Evolutionary conservation across 495 filamentous ascomycete genomes (phyloP).

Genomic region (Cercophora newfieldiana): DNA sequence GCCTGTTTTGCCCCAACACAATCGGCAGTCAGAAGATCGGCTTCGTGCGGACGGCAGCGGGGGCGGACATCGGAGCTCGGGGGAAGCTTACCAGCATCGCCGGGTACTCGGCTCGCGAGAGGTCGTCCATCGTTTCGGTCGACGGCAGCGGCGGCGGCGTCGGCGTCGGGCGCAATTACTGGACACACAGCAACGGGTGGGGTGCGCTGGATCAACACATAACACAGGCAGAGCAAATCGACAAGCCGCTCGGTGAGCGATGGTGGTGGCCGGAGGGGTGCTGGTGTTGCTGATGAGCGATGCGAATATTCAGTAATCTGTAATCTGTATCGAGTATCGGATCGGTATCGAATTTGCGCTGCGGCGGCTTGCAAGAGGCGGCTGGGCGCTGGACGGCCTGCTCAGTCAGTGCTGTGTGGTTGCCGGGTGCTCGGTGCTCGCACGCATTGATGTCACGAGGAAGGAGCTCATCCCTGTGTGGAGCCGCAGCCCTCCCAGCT

Average conservation of each 20-base stretch:
- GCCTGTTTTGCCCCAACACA: constrained; percentile 52
- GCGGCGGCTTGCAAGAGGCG: constrained; percentile 2
- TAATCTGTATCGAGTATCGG: constrained; percentile 9
- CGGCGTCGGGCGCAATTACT: constrained; percentile 17
- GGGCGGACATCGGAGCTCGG: not conserved
- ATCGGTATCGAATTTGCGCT: constrained; percentile 16
- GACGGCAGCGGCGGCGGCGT: constrained; percentile 40
- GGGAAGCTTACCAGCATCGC: constrained; percentile 78
- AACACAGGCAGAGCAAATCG: constrained; percentile 22
- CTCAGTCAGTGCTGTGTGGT: no score
- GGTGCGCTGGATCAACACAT: constrained; percentile 29
- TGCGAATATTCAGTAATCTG: not conserved
- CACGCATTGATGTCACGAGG: constrained; percentile 33
- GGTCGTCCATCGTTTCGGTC: constrained; percentile 59
- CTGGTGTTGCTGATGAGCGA: constrained; percentile 12
- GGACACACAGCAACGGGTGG: constrained; percentile 6
- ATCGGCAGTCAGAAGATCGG: constrained; percentile 24
- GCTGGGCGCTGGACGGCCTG: not conserved
- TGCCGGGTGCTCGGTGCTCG: constrained; percentile 6
- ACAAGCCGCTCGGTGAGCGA: constrained; percentile 15
- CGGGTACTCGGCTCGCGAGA: constrained; percentile 92
- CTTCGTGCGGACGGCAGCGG: not conserved
- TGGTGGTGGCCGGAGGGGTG: constrained; percentile 6
- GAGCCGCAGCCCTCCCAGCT: constrained; percentile 15
- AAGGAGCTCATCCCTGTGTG: constrained; percentile 27